Evolutionary conservation across 495 filamentous ascomycete genomes (phyloP), one percentile per base, ranked within the genome.

Genomic region (Aeminium ludgeri): DNA sequence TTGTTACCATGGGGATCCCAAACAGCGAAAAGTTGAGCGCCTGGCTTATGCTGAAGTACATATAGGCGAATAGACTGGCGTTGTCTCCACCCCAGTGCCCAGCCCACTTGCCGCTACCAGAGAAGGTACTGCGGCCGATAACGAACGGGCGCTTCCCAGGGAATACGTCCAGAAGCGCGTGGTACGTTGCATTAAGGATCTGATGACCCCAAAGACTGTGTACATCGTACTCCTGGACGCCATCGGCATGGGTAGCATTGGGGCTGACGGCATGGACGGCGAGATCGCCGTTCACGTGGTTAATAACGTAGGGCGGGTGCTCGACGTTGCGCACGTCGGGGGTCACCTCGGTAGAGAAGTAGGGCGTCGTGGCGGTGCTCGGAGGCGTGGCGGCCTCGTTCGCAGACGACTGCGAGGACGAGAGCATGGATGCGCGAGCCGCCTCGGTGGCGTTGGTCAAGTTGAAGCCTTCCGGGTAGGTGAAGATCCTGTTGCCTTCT

Each of bases 51-150:
- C 75, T 75, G 55, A 82, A 80, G 59, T 63, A 78, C 43, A 46
- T 46, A 34, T 48, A 53, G 8, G 65, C 60, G 71, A 76, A 89
- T 11, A 67, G 61, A 3, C 74, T 76, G 30, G 61, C 61, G 52
- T 92, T 91, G 54, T 91, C 84, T 8, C 84, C 83, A 11, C 82
- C 82, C 84, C 84, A 92, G 55, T 92, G 84, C 13, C 80, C 84
- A 2, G 82, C 80, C 68, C 68, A 81, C 55, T 73, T 74, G n/a
- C 84, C 84, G 4, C 70, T 70, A 4, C 84, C 84, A 11, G 79
- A 72, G 52, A 86, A 86, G 3, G 84, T 89, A 36, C 77, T 81
- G 31, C 84, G 76, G 1, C 79, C 80, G 46, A 92, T 86, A 54
- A 91, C 81, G 60, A 92, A 87, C 0, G 84, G 84, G 0, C 84